phyloP scores from a whole-genome alignment of 2,329 filamentous ascomycete species.

The Pestalotiopsis sp. region DNA sequence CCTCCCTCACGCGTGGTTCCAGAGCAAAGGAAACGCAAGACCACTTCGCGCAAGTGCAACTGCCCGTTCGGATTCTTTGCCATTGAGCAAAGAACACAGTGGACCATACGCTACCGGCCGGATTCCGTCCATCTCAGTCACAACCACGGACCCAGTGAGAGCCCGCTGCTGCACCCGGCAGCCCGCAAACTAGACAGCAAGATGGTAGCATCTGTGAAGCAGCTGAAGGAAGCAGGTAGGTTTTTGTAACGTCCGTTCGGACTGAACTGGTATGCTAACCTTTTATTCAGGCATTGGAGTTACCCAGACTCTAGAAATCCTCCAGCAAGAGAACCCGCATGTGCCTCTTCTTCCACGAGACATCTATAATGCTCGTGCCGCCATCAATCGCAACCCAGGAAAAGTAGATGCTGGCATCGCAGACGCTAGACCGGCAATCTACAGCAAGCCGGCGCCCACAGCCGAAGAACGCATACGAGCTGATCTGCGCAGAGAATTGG shows the following conservation, averaged over 20 bases:
- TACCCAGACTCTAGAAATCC: slow-evolving; percentile 66
- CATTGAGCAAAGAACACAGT: slow-evolving; percentile 68
- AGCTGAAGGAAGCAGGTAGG: slow-evolving; percentile 67
- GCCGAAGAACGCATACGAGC: slow-evolving; percentile 66
- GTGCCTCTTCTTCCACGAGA: slow-evolving; percentile 66
- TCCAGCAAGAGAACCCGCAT: slow-evolving; percentile 65
- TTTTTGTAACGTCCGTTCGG: slow-evolving; percentile 15
- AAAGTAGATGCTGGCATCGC: slow-evolving; percentile 63
- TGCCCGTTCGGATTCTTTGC: slow-evolving; percentile 73
- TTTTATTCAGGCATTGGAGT: slow-evolving; percentile 59
- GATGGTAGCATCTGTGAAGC: slow-evolving; percentile 69
- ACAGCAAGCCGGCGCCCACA: slow-evolving; percentile 66
- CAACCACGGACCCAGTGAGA: slow-evolving; percentile 69
- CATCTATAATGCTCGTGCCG: slow-evolving; percentile 69
- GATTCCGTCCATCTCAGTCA: slow-evolving; percentile 60
- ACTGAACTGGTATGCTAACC: slow-evolving; percentile 33
- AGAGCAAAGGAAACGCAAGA: slow-evolving; percentile 66
- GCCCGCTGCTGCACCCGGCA: slow-evolving; percentile 67
- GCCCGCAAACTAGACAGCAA: slow-evolving; percentile 68
- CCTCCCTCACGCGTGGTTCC: slow-evolving; percentile 64
- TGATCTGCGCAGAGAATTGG: slow-evolving; percentile 63
- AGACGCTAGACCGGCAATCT: slow-evolving; percentile 65
- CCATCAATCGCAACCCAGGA: slow-evolving; percentile 66
- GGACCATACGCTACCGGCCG: slow-evolving; percentile 67
- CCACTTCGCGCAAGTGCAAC: slow-evolving; percentile 70